phyloP scores from a whole-genome alignment of 2,329 filamentous ascomycete genomes.

The Akanthomyces dipterigenus region DNA sequence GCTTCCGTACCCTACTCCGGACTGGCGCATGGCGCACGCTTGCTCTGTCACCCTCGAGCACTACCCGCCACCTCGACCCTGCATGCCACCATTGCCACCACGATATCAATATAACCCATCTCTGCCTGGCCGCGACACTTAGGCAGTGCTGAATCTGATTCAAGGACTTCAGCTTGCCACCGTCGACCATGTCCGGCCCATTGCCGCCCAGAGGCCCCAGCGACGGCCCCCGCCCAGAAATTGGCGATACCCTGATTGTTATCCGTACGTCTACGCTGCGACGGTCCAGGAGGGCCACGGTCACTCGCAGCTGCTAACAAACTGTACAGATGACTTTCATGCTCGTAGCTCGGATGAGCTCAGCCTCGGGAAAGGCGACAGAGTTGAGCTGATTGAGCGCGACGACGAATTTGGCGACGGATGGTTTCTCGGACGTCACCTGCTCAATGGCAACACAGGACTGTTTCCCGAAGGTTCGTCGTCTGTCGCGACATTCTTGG shows the following conservation, averaged over 20 bases:
- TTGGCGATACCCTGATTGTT: constrained; percentile 62
- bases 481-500: neutral
- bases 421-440: constrained; percentile 73
- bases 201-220: constrained; percentile 38
- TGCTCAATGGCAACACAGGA: constrained; percentile 66
- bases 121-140: constrained; percentile 5
- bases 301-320: neutral
- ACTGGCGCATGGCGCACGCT: constrained; percentile 9
- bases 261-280: constrained; percentile 51
- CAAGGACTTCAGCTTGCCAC: neutral
- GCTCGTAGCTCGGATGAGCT: constrained; percentile 91
- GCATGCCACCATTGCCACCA: constrained; percentile 3
- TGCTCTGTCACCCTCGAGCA: neutral
- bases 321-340: constrained; percentile 71
- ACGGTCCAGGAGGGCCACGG: neutral
- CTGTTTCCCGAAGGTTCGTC: constrained; percentile 74
- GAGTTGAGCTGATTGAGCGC: constrained; percentile 74
- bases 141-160: neutral
- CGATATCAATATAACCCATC: constrained; percentile 5
- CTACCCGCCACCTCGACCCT: constrained; percentile 2
- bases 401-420: constrained; percentile 87
- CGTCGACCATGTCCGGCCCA: constrained; percentile 14
- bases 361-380: constrained; percentile 76
- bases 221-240: constrained; percentile 44
- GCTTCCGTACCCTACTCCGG: neutral